Conservation (phyloP, 1,139 yeast genomes). For the Nakaseomyces kungkrabaensis region DNA sequence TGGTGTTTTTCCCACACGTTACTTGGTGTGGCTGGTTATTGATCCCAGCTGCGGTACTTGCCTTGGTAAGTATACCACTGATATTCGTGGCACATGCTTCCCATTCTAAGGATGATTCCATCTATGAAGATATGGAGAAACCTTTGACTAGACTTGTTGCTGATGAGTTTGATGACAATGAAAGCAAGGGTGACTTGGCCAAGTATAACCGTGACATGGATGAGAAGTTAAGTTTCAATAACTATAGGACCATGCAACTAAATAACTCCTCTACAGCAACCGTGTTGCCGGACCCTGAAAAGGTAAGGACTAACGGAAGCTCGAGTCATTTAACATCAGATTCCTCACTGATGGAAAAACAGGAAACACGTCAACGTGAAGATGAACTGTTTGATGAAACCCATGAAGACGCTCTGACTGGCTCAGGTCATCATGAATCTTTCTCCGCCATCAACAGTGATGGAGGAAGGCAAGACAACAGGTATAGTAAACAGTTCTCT, state of each 20-base stretch:
- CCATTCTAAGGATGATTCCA: conserved; percentile 6
- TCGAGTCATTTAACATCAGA: background rate
- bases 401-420: background rate
- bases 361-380: conserved; percentile 1
- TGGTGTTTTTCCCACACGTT: conserved; percentile 53
- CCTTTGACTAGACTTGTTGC: conserved; percentile 6
- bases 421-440: conserved; percentile 9
- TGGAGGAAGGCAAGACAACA: conserved; percentile 1
- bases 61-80: conserved; percentile 38
- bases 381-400: background rate
- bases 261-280: conserved; percentile 1
- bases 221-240: background rate
- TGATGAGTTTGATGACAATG: conserved; percentile 1
- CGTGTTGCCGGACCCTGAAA: conserved; percentile 9
- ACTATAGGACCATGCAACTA: background rate
- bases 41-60: conserved; percentile 53
- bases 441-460: conserved; percentile 19
- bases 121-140: conserved; percentile 9
- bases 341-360: background rate
- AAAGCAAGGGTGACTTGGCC: background rate
- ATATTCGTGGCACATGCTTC: conserved; percentile 29
- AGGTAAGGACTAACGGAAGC: background rate
- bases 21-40: conserved; percentile 64
- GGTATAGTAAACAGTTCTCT: conserved; percentile 1
- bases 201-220: conserved; percentile 2